A percentile compares a stretch with the other conserved stretches of the same genome.
phyloP scores from a whole-genome alignment of 371 early-diverging fungal genomes.

The Mucor lusitanicus region DNA sequence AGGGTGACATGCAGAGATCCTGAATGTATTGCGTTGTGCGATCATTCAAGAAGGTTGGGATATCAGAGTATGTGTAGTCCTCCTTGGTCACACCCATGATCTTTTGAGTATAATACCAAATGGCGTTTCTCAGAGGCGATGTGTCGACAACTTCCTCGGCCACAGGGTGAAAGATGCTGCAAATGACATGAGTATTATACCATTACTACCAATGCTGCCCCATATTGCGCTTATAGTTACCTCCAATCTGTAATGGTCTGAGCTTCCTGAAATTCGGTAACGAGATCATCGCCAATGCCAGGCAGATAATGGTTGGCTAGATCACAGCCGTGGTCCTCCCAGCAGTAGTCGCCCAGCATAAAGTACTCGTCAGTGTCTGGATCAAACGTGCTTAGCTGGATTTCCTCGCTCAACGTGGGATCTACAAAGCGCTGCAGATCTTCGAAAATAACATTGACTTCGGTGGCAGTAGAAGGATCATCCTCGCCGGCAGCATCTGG shows the following conservation, averaged over 20 bases:
- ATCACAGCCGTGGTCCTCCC: constrained; percentile 70
- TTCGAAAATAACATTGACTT: constrained; percentile 37
- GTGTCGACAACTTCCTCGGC: constrained; percentile 61
- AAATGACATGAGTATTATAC: background rate
- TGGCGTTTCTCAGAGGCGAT: constrained; percentile 62
- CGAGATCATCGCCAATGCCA: constrained; percentile 60
- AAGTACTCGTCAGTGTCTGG: constrained; percentile 44
- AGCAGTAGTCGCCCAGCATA: constrained; percentile 64
- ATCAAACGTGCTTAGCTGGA: constrained; percentile 43
- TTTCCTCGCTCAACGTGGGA: background rate
- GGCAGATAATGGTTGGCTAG: constrained; percentile 64
- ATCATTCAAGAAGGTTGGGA: constrained; percentile 47
- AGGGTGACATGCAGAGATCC: constrained; percentile 48
- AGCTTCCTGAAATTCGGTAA: constrained; percentile 62
- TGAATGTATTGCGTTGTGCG: constrained; percentile 54
- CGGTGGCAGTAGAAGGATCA: background rate
- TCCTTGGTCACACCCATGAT: constrained; percentile 64
- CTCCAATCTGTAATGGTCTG: constrained; percentile 65
- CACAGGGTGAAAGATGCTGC: constrained; percentile 46
- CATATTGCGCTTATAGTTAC: constrained; percentile 28
- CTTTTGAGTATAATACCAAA: constrained; percentile 65
- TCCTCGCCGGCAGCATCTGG: background rate
- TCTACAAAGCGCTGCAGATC: constrained; percentile 55
- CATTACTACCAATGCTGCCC: background rate
- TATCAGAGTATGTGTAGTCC: constrained; percentile 61